Base-by-base conservation (phyloP, 148 eudicot species). In the Cornus suecica region DNA sequence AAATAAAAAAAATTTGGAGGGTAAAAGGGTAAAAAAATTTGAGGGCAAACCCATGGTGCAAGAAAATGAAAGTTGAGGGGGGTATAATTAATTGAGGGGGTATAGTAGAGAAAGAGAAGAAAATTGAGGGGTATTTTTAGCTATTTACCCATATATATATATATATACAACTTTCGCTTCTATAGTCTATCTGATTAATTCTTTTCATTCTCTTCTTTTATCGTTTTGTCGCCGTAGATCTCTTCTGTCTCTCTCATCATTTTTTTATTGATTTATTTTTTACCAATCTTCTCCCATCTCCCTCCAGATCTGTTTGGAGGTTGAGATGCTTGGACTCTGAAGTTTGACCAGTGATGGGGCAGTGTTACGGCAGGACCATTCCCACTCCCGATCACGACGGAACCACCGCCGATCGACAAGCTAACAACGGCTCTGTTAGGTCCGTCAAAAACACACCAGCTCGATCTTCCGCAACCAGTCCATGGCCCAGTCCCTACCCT, bases 401-500 rank as follows among this genome's bases (percentile, higher is more conserved):
- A n/a, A 58, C 24, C 25, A 4, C 64, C 41, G 69, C 10, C 29
- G 56, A 79, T 45, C 73, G 58, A 9, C 81, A 78, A 20, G 85
- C 82, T 22, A 77, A 65, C 66, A 82, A 82, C 74, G 77, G 74
- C 64, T 45, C 78, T 5, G 76, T 22, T 14, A 60, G 69, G 23
- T 82, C 87, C 5, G 83, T 82, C 26, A 84, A 84, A 68, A 78
- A 80, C 48, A 84, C 91, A 20, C 87, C 91, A 41, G 85, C 81
- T 8, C 70, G 88, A 67, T 76, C 88, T 22, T 78, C 83, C 27
- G 80, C 82, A 8, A 74, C 85, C 27, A 80, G 79, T 56, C 78
- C 90, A 16, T 92, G 93, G 94, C 91, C 92, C 15, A 89, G 93
- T 60, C 96, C 93, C 1, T 89, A 79, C 68, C 92, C 90, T 11